Base-by-base conservation (phyloP, 2,329 filamentous ascomycete genomes). In the Nothopassalora personata region DNA sequence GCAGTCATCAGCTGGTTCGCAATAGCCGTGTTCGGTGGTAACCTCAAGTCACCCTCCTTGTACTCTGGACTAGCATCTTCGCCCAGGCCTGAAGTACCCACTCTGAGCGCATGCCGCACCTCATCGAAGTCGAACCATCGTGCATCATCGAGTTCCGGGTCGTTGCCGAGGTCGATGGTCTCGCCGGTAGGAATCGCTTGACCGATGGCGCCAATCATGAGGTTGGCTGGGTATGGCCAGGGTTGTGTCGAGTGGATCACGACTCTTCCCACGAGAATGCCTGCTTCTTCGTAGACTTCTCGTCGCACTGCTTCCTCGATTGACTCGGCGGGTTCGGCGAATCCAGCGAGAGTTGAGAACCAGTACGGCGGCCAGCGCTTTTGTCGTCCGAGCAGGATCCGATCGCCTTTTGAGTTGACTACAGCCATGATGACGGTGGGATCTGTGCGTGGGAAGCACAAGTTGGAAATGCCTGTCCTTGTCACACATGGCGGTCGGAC, bases 381-480 rank as follows among this genome's bases (percentile, higher is more conserved):
- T 70, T 90, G 86, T 13, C 94, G 86, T 39, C 94, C 94, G 0
- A 99, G 86, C 7, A 99, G 83, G 43, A 96, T 77, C 61, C 85
- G 84, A 65, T 86, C 83, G 53, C 88, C 88, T 67, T 95, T 90
- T 53, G 86, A 81, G 55, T 89, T 95, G 33, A 97, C 84, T 10
- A 97, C 87, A 0, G 92, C 93, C 77, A 95, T 92, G 76, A 99
- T 99, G 73, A 97, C 91, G 30, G 91, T 96, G 0, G 92, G 91
- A 68, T 97, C 92, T 1, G 93, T 97, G 53, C 92, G 85, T 2
- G 93, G 93, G 80, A 97, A 97, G 70, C 83, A 88, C 55, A 97
- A 81, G 75, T 99, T 99, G 33, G 91, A 96, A 49, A 99, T 78
- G 28, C 90, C 91, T 43, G 85, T 88, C 56, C 94, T 85, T 0